Conservation (phyloP, 2,329 filamentous ascomycete genomes). For the Thelonectria discophora region DNA sequence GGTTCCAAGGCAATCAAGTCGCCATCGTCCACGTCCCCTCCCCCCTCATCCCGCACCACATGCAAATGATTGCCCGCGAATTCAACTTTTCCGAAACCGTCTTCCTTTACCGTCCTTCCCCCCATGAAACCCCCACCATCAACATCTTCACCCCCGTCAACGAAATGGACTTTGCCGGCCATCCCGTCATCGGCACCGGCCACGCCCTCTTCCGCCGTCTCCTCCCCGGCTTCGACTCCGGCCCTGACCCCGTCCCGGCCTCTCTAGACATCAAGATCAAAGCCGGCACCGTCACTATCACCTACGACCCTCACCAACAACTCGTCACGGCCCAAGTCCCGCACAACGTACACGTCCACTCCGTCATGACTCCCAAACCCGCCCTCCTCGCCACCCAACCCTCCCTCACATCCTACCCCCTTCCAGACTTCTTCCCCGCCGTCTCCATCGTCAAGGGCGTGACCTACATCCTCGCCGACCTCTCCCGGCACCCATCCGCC, state of each 20-base stretch:
- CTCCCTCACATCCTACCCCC: neutral
- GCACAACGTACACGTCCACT: constrained; percentile 27
- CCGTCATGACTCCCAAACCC: neutral
- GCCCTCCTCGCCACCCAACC: constrained; percentile 15
- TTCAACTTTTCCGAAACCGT: constrained; percentile 31
- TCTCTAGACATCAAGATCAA: constrained; percentile 11
- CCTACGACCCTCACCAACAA: constrained; percentile 12
- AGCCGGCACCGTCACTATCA: constrained; percentile 11
- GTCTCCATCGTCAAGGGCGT: constrained; percentile 19
- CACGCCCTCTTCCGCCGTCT: constrained; percentile 25
- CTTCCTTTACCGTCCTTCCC: constrained; percentile 10
- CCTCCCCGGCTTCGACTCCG: neutral
- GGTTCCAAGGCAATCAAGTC: constrained; percentile 29
- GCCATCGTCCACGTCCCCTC: constrained; percentile 19
- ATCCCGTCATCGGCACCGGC: constrained; percentile 27
- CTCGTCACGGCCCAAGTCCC: constrained; percentile 25
- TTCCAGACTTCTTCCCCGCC: neutral
- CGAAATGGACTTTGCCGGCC: constrained; percentile 31
- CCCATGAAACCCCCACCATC: constrained; percentile 8
- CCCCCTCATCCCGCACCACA: constrained; percentile 2
- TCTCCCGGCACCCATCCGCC: constrained; percentile 9
- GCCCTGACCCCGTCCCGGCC: neutral
- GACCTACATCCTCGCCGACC: constrained; percentile 12
- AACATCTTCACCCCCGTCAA: constrained; percentile 28
- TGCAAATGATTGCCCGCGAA: constrained; percentile 27